Evolutionary conservation across 2,329 filamentous ascomycete species (phyloP).

Genomic region (Talaromyces atroroseus): DNA sequence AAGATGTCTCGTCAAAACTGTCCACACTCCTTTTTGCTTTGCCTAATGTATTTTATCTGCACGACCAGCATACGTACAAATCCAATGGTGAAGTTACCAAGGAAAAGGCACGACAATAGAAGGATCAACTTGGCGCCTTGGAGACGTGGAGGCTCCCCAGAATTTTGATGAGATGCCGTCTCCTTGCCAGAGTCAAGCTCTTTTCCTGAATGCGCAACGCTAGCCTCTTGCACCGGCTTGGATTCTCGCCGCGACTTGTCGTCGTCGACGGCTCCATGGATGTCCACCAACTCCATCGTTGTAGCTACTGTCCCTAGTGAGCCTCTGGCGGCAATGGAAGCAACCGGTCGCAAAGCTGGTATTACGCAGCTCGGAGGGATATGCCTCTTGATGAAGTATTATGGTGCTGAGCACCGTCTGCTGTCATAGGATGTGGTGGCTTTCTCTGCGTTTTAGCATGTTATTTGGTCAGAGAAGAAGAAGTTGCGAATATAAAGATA

Average conservation of each 20-base stretch:
- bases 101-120: neutral
- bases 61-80: neutral
- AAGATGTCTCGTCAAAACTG: neutral
- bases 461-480: neutral
- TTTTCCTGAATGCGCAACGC: neutral
- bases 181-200: neutral
- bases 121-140: neutral
- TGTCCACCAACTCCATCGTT: neutral
- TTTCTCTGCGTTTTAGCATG: neutral
- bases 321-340: neutral
- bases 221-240: neutral
- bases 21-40: neutral
- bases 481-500: neutral
- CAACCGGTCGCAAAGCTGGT: neutral
- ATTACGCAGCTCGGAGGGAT: neutral
- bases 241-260: neutral
- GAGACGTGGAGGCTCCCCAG: neutral
- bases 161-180: neutral
- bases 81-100: slow-evolving; percentile 1
- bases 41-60: neutral
- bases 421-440: neutral
- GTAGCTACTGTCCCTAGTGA: neutral
- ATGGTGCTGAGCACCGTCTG: neutral
- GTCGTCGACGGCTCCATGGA: neutral
- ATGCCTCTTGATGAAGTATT: neutral